Base-by-base conservation (phyloP, 495 filamentous ascomycete genomes). In the Hypoxylon subgilvum region DNA sequence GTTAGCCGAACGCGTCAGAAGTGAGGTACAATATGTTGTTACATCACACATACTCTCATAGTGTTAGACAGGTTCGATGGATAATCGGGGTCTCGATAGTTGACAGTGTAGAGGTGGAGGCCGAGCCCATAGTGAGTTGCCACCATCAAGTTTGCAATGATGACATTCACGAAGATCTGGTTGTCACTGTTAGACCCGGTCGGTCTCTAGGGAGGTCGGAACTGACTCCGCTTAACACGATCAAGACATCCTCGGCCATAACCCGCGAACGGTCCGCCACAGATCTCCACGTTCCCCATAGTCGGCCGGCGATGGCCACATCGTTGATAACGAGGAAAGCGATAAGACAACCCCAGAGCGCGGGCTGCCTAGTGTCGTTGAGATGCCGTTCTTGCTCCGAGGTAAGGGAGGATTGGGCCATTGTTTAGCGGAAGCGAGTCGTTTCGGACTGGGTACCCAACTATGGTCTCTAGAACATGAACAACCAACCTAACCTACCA, bases 81-180 rank as follows among this genome's bases (percentile, higher is more conserved):
- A 47, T 44, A 71, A 5, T 66, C 32, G 2, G 54, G 42, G 32
- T 72, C 70, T 16, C 54, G 54, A 6, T 8, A 23, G 19, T 61
- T 64, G 38, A 71, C 50, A 16, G 58, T 54, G 18, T 49, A 69
- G 3, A 56, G 41, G 25, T 72, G 68, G 22, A 72, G 63, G 14
- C 70, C 68, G 34, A 72, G 68, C 2, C 70, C 68, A 27, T 66
- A 66, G 49, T 66, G 64, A 0, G 64, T 68, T 25, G 69, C 64
- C 50, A 63, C 56, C 53, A 64, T 61, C 12, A 67, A 12, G 17
- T 67, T 67, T 18, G 60, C 55, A 28, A 67, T 64, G 34, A 67
- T 67, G 6, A 34, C 60, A 39, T 67, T 61, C n/a, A 58, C 60
- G 31, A 67, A 44, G 31, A 64, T 32, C 65, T 67, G 10, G 2